Percentiles rank a stretch among this genome's conserved stretches.
phyloP scores from a whole-genome alignment of 2,329 filamentous ascomycete species.

The Colletotrichum godetiae region DNA sequence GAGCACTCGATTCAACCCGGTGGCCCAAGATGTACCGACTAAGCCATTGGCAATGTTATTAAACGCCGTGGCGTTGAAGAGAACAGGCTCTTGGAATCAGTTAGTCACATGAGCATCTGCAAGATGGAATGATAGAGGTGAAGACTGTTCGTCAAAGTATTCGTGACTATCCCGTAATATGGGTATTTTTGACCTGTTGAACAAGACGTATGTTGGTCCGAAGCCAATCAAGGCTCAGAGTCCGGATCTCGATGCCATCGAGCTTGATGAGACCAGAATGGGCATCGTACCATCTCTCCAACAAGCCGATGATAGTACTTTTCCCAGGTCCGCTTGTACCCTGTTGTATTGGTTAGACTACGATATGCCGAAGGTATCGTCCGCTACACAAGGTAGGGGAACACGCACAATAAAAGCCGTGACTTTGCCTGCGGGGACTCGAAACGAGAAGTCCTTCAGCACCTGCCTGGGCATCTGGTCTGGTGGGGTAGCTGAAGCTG shows the following conservation, averaged over 20 bases:
- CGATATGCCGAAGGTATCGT: constrained; percentile 43
- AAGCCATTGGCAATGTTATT: constrained; percentile 41
- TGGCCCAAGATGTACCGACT: constrained; percentile 29
- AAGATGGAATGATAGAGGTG: too few relatives aligned
- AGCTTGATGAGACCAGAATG: constrained; percentile 41
- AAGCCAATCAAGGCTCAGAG: constrained; percentile 44
- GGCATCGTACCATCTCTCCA: constrained; percentile 71
- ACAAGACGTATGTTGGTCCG: constrained; percentile 45
- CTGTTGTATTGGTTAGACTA: constrained; percentile 41
- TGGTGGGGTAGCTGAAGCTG: constrained; percentile 76
- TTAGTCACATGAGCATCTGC: constrained; percentile 15
- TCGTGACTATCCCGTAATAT: constrained; percentile 18
- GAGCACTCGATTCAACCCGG: constrained; percentile 43
- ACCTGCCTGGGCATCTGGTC: constrained; percentile 72
- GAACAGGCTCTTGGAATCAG: constrained; percentile 39
- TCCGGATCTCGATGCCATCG: constrained; percentile 41
- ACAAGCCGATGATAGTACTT: constrained; percentile 74
- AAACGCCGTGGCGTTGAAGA: constrained; percentile 39
- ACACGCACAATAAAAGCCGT: constrained; percentile 73
- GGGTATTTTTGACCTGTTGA: constrained; percentile 37
- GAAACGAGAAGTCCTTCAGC: constrained; percentile 69
- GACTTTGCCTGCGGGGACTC: constrained; percentile 72
- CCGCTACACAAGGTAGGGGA: constrained; percentile 46
- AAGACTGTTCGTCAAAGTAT: too few relatives aligned
- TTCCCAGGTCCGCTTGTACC: constrained; percentile 74